phyloP scores from a whole-genome alignment of 768 basidiomycete species.

The Tulasnella sp. region DNA sequence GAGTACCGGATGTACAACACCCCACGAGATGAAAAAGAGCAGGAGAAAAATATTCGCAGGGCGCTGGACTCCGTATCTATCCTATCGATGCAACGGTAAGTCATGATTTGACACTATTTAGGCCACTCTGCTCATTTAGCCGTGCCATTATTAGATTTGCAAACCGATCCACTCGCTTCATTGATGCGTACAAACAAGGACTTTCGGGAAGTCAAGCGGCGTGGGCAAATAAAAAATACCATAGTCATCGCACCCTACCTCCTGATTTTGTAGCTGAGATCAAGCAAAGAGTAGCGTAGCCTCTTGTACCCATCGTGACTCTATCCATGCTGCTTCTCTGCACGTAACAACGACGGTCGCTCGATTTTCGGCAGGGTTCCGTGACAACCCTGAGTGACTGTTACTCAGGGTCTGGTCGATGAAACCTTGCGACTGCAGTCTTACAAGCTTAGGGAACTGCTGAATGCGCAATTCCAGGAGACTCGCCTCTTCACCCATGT shows the following conservation, averaged over 20 bases:
- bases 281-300: background rate
- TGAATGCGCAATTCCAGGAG: no score
- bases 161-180: slow-evolving; percentile 32
- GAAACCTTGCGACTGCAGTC: no score
- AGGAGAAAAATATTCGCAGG: slow-evolving; percentile 36
- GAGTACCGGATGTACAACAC: no score
- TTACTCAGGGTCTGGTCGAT: no score
- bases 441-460: no score
- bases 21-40: slow-evolving; percentile 37
- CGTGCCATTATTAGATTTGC: slow-evolving; percentile 31
- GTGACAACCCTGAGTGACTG: no score
- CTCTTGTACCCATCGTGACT: no score
- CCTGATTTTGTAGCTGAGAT: background rate
- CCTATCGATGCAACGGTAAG: slow-evolving; percentile 24
- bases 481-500: no score
- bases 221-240: slow-evolving; percentile 32
- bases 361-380: no score
- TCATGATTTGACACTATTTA: slow-evolving; percentile 17
- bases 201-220: slow-evolving; percentile 29
- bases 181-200: slow-evolving; percentile 33
- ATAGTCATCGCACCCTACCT: slow-evolving; percentile 31
- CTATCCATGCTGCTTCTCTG: no score
- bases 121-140: background rate
- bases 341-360: no score
- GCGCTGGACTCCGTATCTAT: slow-evolving; percentile 35